Percentiles rank a stretch among this genome's conserved stretches.
Conservation (phyloP, 192 early-diverging fungal species). For the Coemansia sp. region DNA sequence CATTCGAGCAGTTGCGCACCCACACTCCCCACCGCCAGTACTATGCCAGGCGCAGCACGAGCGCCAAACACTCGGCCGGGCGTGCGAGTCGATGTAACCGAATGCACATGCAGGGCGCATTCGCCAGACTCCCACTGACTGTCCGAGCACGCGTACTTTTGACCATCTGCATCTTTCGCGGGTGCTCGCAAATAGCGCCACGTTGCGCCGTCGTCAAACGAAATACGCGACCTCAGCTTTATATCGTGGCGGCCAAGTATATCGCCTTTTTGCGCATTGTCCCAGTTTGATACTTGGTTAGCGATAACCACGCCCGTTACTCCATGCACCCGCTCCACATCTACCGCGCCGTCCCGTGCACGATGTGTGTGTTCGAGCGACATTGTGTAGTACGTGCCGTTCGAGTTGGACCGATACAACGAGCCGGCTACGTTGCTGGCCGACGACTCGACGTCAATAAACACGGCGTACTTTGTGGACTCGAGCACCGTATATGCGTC, state of each 20-base stretch:
- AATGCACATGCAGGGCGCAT: conserved; percentile 88
- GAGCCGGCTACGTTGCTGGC: conserved; percentile 57
- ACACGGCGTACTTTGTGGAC: conserved; percentile 69
- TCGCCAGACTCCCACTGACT: conserved; percentile 45
- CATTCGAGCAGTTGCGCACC: conserved; percentile 69
- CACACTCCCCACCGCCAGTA: conserved; percentile 91
- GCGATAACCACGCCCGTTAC: conserved; percentile 81
- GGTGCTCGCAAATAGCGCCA: conserved; percentile 78
- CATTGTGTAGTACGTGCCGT: conserved; percentile 83
- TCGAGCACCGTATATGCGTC: conserved; percentile 86
- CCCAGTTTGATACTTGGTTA: conserved; percentile 82
- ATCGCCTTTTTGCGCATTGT: conserved; percentile 52
- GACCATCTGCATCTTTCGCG: conserved; percentile 56
- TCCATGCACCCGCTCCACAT: conserved; percentile 86
- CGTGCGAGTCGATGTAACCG: conserved; percentile 68
- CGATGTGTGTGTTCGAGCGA: conserved; percentile 82
- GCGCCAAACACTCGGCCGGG: conserved; percentile 74
- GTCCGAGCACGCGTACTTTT: conserved; percentile 58
- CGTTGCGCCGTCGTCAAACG: conserved; percentile 81
- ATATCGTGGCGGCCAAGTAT: conserved; percentile 51
- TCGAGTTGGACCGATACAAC: conserved; percentile 83
- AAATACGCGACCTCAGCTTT: conserved; percentile 69
- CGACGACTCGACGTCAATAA: conserved; percentile 71
- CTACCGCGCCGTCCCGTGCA: conserved; percentile 70
- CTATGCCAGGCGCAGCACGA: conserved; percentile 71